Evolutionary conservation across 1,284 basidiomycete species (phyloP), one percentile per base, ranked within the genome.

Genomic region (Cutaneotrichosporon daszewskae): DNA sequence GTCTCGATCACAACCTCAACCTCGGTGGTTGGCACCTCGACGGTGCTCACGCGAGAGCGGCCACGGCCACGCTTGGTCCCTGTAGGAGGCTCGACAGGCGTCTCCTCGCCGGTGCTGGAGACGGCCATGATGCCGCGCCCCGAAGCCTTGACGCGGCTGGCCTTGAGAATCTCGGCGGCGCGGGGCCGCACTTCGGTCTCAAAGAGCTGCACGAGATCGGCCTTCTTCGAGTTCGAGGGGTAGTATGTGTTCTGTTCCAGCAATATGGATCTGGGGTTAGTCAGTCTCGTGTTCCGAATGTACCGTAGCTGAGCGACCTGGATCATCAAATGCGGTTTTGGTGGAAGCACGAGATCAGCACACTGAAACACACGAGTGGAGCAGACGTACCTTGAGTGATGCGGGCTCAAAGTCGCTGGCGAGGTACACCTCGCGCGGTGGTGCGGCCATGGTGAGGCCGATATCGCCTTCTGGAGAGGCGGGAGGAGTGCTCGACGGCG

Each of bases 121-220:
- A 67, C 60, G 14, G 52, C 47, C 12, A 64, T 53, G 28, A 73
- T 70, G n/a, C 72, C 72, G 34, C 54, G 57, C 7, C 37, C 51
- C 7, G 64, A 68, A 4, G 69, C 60, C 38, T 54, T 47, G 18
- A 71, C 59, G 27, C 44, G 53, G 20, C 55, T 57, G 28, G 48
- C 62, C 36, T 46, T 54, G n/a, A 60, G 51, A 9, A 61, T 47
- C 55, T 80, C 82, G 16, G 69, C 63, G 5, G 78, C 74, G 43
- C 79, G 78, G 8, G 81, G 73, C 57, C 78, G 80, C 55, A 96
- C 78, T 66, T 87, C 76, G 26, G 82, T 76, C 47, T 88, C 80
- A 71, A 91, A 97, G 4, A 83, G 72, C 29, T 80, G 75, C 10
- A 96, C 78, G 19, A 97, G 79, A 58, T 87, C 89, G 6, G 82